phyloP scores from a whole-genome alignment of 768 basidiomycete genomes.

The Termitomyces sp. region DNA sequence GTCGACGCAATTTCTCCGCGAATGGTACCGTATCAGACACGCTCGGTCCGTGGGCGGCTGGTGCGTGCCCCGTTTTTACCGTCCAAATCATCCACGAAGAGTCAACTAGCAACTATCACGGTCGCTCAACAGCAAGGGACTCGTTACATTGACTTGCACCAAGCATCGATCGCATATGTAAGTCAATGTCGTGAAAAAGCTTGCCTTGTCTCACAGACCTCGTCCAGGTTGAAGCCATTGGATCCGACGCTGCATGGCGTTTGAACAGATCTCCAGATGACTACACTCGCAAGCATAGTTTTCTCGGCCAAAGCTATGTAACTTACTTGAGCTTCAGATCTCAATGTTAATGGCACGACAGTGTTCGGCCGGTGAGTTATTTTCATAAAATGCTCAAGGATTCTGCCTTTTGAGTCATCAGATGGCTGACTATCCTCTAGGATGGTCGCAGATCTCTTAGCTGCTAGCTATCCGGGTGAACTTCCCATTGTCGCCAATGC shows the following conservation, averaged over 20 bases:
- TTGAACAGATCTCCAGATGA: conserved; percentile 34
- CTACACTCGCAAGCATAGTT: conserved; percentile 26
- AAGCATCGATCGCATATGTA: conserved; percentile 30
- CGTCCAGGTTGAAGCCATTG: conserved; percentile 30
- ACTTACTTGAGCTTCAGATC: neutral
- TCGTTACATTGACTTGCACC: conserved; percentile 34
- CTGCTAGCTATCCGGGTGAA: conserved; percentile 26
- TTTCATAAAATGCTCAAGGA: neutral
- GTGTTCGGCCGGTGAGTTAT: neutral
- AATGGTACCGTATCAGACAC: conserved; percentile 31
- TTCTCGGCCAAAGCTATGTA: neutral
- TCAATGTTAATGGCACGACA: neutral
- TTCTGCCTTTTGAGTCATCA: neutral
- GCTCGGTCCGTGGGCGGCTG: conserved; percentile 33
- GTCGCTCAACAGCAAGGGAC: conserved; percentile 30
- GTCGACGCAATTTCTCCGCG: conserved; percentile 30
- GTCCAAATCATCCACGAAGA: neutral
- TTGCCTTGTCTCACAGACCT: conserved; percentile 6
- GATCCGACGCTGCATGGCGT: conserved; percentile 32
- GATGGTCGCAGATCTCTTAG: conserved; percentile 35
- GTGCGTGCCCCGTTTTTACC: conserved; percentile 11
- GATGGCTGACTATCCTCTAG: neutral
- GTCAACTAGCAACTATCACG: conserved; percentile 25
- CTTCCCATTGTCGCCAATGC: conserved; percentile 33
- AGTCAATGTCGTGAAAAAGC: neutral